phyloP scores from a whole-genome alignment of 495 filamentous ascomycete species.

The Pyrenula massariospora region DNA sequence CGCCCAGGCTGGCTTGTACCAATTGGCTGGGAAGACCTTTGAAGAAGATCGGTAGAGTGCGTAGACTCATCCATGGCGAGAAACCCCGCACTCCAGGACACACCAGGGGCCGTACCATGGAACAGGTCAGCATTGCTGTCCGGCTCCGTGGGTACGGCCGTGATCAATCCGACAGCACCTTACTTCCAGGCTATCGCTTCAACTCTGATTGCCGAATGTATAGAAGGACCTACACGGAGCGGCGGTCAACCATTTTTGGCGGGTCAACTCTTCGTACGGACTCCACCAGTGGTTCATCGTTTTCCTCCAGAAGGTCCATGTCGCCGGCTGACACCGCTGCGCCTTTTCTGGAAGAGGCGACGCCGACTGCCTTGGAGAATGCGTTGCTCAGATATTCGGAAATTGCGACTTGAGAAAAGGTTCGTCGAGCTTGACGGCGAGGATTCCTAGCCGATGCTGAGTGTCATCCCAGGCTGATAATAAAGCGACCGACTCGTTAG shows the following conservation, averaged over 20 bases:
- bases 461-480: background rate
- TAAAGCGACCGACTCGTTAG: background rate
- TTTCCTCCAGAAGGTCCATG: background rate
- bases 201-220: background rate
- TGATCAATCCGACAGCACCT: background rate
- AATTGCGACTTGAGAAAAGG: background rate
- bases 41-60: background rate
- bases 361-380: background rate
- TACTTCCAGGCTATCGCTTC: background rate
- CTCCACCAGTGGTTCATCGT: background rate
- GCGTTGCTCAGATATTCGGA: background rate
- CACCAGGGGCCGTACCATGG: background rate
- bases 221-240: background rate
- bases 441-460: background rate
- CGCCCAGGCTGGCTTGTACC: background rate
- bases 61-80: background rate
- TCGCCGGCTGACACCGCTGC: background rate
- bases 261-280: background rate
- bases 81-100: background rate
- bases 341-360: background rate
- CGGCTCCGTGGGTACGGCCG: background rate
- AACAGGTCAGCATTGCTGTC: background rate
- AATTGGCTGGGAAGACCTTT: background rate
- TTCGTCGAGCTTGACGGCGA: background rate
- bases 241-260: background rate